phyloP scores from a whole-genome alignment of 345 rosid species.

The Schrenkiella parvula region DNA sequence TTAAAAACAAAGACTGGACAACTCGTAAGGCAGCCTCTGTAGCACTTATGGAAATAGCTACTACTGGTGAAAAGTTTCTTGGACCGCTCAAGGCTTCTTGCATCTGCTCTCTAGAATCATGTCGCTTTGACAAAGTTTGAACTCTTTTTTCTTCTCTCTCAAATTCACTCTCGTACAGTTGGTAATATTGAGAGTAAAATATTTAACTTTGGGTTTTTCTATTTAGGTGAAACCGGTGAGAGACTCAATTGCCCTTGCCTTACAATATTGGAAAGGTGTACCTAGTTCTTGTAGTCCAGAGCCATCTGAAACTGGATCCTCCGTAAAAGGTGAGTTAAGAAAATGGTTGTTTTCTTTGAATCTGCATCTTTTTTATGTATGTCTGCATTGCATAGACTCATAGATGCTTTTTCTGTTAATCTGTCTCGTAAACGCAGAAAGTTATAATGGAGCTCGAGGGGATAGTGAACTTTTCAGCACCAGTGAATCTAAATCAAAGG shows the following conservation, averaged over 20 bases:
- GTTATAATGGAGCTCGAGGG: slow-evolving; percentile 48
- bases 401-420: background rate
- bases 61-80: slow-evolving; percentile 57
- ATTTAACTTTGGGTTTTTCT: slow-evolving; percentile 21
- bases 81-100: slow-evolving; percentile 69
- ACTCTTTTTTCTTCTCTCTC: background rate
- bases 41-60: slow-evolving; percentile 75
- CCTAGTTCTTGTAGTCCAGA: slow-evolving; percentile 60
- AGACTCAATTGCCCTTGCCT: slow-evolving; percentile 65
- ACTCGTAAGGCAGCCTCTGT: slow-evolving; percentile 91
- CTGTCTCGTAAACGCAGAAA: slow-evolving; percentile 43
- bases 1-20: slow-evolving; percentile 74
- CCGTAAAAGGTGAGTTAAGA: slow-evolving; percentile 52
- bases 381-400: background rate
- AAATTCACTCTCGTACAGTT: slow-evolving; percentile 1
- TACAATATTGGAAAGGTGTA: slow-evolving; percentile 79
- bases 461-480: slow-evolving; percentile 52
- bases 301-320: slow-evolving; percentile 76
- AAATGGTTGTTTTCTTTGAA: background rate
- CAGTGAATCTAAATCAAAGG: slow-evolving; percentile 49
- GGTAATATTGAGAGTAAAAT: background rate
- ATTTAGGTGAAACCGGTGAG: slow-evolving; percentile 92
- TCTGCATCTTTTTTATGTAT: background rate
- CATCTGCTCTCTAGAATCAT: slow-evolving; percentile 67
- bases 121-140: slow-evolving; percentile 93